Percentiles rank a stretch among this genome's conserved stretches.
These are phyloP conservation scores for Trichoderma harzianum DNA, from an alignment of 2,329 filamentous ascomycete species.

Conservation along the genomic window DNA sequence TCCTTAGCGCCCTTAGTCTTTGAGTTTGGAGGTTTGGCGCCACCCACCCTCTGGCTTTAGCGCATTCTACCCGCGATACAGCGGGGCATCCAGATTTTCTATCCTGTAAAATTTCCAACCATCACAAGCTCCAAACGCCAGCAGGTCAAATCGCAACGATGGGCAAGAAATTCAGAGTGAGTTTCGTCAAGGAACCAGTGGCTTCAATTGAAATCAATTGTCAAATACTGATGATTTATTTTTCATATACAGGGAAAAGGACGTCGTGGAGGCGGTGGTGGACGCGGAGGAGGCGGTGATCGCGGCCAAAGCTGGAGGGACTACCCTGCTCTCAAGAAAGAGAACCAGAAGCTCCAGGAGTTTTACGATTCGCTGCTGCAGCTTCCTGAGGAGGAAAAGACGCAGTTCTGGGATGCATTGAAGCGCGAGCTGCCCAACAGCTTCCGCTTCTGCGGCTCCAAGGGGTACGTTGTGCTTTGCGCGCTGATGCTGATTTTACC, in stretches of 20 bases:
- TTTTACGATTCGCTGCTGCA: conserved; percentile 81
- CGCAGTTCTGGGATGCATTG: conserved; percentile 80
- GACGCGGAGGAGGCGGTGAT: conserved; percentile 31
- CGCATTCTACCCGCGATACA: conserved; percentile 9
- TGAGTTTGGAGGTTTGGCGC: neutral
- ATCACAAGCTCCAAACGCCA: neutral
- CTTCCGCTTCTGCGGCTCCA: conserved; percentile 95
- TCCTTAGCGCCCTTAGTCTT: neutral
- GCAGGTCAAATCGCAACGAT: conserved; percentile 28
- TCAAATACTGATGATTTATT: neutral
- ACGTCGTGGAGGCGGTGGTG: conserved; percentile 34
- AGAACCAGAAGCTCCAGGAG: conserved; percentile 78
- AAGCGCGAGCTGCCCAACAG: conserved; percentile 89
- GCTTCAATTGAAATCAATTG: neutral
- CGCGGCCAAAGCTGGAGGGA: conserved; percentile 32
- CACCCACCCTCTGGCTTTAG: conserved; percentile 8
- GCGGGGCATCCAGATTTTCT: conserved; percentile 19
- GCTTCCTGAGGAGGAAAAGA: conserved; percentile 72
- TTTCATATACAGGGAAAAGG: conserved; percentile 33
- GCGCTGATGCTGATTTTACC: neutral
- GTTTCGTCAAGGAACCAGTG: neutral
- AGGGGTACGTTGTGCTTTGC: conserved; percentile 56
- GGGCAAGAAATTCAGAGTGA: conserved; percentile 39
- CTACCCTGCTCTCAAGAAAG: conserved; percentile 56
- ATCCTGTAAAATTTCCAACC: conserved; percentile 15